phyloP scores from a whole-genome alignment of 805 yeast genomes.

The Saccharomycopsis oosterbeekiorum region DNA sequence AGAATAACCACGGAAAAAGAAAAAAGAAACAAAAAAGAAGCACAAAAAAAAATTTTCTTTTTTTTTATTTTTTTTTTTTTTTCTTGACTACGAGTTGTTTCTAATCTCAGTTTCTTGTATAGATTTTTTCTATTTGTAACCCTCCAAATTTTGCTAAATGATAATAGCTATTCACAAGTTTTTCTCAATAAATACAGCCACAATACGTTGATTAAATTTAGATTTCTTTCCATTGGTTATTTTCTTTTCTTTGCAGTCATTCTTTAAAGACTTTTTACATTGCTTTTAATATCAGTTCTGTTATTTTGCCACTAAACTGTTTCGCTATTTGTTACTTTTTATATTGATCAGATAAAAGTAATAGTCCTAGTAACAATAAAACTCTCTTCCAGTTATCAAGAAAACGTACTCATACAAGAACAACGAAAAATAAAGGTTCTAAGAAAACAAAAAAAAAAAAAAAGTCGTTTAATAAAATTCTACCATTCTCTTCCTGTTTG shows the following conservation, averaged over 20 bases:
- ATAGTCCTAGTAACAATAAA: not conserved
- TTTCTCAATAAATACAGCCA: too few relatives aligned
- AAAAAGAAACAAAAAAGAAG: not conserved
- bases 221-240: slow-evolving; percentile 15
- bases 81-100: not conserved
- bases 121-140: not conserved
- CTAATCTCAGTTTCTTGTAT: not conserved
- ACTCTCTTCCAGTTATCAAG: too few relatives aligned
- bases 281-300: not conserved
- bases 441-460: too few relatives aligned
- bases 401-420: too few relatives aligned
- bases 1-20: not conserved
- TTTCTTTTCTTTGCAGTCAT: not conserved
- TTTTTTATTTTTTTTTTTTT: not conserved
- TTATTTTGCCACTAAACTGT: not conserved
- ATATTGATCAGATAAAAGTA: too few relatives aligned
- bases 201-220: slow-evolving; percentile 14
- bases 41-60: not conserved
- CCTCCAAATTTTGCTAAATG: not conserved
- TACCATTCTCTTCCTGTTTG: too few relatives aligned
- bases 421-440: too few relatives aligned
- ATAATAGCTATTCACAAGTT: not conserved
- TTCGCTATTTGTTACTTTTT: too few relatives aligned
- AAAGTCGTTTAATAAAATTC: too few relatives aligned
- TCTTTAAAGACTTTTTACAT: not conserved